These are phyloP conservation scores for Lactarius vividus DNA, from an alignment of 768 basidiomycete species.

Conservation along the genomic window DNA sequence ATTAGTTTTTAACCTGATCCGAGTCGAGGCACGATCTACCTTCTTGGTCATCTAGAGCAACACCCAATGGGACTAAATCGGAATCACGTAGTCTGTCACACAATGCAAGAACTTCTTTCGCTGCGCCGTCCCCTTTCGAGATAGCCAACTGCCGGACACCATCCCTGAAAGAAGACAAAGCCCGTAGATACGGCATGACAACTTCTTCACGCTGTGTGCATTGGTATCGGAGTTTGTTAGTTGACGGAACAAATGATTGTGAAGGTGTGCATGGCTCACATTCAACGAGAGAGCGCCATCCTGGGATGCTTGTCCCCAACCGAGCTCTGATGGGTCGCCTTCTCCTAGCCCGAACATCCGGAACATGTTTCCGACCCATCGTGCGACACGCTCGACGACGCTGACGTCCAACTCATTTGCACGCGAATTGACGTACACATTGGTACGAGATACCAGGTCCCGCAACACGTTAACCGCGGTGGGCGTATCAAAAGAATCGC, in stretches of 20 bases:
- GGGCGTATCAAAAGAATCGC: slow-evolving; percentile 97
- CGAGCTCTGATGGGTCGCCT: slow-evolving; percentile 62
- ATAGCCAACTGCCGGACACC: slow-evolving; percentile 82
- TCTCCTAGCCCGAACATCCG: slow-evolving; percentile 79
- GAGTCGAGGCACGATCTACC: slow-evolving; percentile 43
- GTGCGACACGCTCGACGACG: slow-evolving; percentile 60
- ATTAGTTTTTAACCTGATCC: slow-evolving; percentile 11
- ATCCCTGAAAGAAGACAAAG: slow-evolving; percentile 89
- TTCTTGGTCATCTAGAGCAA: slow-evolving; percentile 96
- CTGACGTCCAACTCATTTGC: slow-evolving; percentile 57
- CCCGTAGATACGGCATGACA: slow-evolving; percentile 84
- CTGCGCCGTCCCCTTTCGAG: slow-evolving; percentile 56
- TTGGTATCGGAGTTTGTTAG: slow-evolving; percentile 12
- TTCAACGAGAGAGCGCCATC: slow-evolving; percentile 47
- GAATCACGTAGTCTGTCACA: slow-evolving; percentile 88
- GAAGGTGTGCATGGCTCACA: slow-evolving; percentile 38
- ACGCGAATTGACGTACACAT: slow-evolving; percentile 79
- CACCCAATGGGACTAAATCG: slow-evolving; percentile 90
- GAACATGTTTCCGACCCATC: slow-evolving; percentile 72
- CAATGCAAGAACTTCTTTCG: slow-evolving; percentile 79
- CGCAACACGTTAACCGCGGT: slow-evolving; percentile 71
- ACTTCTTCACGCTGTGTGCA: slow-evolving; percentile 68
- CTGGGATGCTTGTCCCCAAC: slow-evolving; percentile 75
- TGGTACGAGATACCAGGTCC: slow-evolving; percentile 80
- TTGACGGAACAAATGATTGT: slow-evolving; percentile 12